phyloP scores from a whole-genome alignment of 2,329 filamentous ascomycete species.

The Neonectria sp. region DNA sequence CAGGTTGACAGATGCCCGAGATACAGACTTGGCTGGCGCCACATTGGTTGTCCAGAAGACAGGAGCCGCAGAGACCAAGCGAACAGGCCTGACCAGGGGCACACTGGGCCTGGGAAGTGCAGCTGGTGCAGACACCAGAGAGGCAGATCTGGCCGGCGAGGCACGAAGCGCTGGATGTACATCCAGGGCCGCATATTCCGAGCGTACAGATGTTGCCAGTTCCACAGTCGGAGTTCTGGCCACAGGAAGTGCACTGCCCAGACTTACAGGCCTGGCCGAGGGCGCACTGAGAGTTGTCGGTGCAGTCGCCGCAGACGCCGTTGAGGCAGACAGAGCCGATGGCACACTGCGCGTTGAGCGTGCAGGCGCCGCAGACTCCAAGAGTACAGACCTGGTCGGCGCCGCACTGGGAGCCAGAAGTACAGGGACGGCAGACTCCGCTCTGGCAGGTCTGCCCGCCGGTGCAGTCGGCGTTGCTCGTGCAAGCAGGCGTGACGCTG shows the following conservation, averaged over 20 bases:
- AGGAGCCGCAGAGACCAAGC: constrained; percentile 17
- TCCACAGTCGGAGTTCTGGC: constrained; percentile 23
- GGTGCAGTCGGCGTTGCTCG: constrained; percentile 4
- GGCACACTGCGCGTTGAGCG: constrained; percentile 14
- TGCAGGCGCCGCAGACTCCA: constrained; percentile 12
- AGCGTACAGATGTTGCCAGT: constrained; percentile 24
- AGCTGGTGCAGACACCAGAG: constrained; percentile 16
- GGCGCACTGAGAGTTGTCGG: constrained; percentile 17
- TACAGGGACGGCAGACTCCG: constrained; percentile 24
- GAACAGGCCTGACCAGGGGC: constrained; percentile 17
- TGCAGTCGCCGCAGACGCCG: constrained; percentile 27
- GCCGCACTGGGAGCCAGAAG: constrained; percentile 10
- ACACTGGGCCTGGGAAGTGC: constrained; percentile 24
- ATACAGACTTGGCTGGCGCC: constrained; percentile 25
- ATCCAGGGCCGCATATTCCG: constrained; percentile 26
- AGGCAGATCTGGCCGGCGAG: constrained; percentile 27
- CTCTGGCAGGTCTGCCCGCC: constrained; percentile 14
- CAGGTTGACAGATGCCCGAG: constrained; percentile 24
- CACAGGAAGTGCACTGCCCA: constrained; percentile 17
- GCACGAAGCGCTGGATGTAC: constrained; percentile 19
- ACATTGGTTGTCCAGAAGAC: constrained; percentile 22
- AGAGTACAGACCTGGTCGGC: constrained; percentile 15
- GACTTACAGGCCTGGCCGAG: constrained; percentile 17
- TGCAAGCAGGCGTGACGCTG: constrained; percentile 23
- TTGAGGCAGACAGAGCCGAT: constrained; percentile 16